Base-by-base conservation (phyloP, 805 yeast species). In the Kodamaea restingae region DNA sequence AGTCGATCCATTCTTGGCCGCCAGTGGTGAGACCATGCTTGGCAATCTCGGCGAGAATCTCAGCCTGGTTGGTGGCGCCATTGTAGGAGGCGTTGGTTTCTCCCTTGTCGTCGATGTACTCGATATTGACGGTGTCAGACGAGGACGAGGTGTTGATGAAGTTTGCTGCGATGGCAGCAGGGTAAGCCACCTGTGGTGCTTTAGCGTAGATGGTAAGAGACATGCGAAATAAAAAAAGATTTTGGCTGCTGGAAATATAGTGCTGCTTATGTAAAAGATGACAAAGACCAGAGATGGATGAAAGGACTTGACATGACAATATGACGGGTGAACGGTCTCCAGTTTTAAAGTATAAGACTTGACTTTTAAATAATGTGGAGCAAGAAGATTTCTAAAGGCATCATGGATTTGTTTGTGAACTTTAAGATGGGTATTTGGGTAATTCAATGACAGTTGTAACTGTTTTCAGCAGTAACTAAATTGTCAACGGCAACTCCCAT, bases 151-250 rank as follows among this genome's bases (percentile, higher is more conserved):
- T 61, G 64, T 86, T 85, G 53, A 83, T 79, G 36, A 84, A 73
- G 15, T 83, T 80, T 31, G 88, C 85, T 31, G 95, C 95, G 51
- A 86, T 79, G 45, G 88, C 65, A 12, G 80, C 78, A 4, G 86
- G 76, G 59, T 87, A 91, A 20, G 91, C 93, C 42, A 86, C 82
- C 36, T 76, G 72, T 14, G 86, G 86, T 4, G 96, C 95, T 70
- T 88, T 90, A 40, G 86, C 88, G 42, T 95, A 95, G 48, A 90
- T 65, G 42, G 80, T 73, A 45, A 90, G 70, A 56, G 77, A 63
- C 75, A 64, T 70, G 32, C 22, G 17, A 30, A 24, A 24, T 26
- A 25, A 25, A 9, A n/a, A 25, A 5, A 5, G n/a, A 25, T 8
- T 8, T 17, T 11, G 35, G 3, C 8, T 5, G 7, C 8, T 32